Percentiles rank a stretch among this genome's conserved stretches.
phyloP scores from a whole-genome alignment of 2,329 filamentous ascomycete species.

The Clarireedia homoeocarpa region DNA sequence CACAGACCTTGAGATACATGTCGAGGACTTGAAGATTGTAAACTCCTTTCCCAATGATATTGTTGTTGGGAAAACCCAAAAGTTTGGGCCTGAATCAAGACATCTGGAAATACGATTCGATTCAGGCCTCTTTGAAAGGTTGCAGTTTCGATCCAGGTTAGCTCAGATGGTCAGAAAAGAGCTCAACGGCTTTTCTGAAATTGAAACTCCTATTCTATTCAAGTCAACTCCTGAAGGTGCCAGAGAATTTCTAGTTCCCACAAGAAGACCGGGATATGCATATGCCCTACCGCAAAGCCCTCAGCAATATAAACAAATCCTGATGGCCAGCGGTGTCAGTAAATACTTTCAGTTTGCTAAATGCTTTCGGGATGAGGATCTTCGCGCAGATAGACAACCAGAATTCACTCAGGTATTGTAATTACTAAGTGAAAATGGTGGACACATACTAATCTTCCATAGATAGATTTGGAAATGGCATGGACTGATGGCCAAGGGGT shows the following conservation, averaged over 20 bases:
- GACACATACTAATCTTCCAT: constrained; percentile 9
- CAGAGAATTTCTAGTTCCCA: constrained; percentile 88
- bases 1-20: constrained; percentile 46
- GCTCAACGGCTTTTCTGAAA: constrained; percentile 36
- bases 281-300: constrained; percentile 95
- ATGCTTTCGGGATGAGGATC: constrained; percentile 93
- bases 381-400: constrained; percentile 85
- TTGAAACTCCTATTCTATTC: constrained; percentile 92
- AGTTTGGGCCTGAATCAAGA: constrained; percentile 66
- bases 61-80: constrained; percentile 62
- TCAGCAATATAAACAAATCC: constrained; percentile 96
- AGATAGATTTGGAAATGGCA: constrained; percentile 91
- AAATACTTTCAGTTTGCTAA: constrained; percentile 88
- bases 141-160: constrained; percentile 60
- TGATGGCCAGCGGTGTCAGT: constrained; percentile 82
- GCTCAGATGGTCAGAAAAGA: constrained; percentile 40
- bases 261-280: constrained; percentile 63
- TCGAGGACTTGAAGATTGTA: constrained; percentile 56
- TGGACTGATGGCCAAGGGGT: constrained; percentile 69
- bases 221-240: constrained; percentile 97
- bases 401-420: constrained; percentile 78
- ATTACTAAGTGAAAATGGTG: neutral
- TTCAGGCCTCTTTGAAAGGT: constrained; percentile 53
- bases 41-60: constrained; percentile 70
- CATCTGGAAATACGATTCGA: constrained; percentile 83